Base-by-base conservation (phyloP, 371 early-diverging fungal genomes). In the Mortierella sp. region DNA sequence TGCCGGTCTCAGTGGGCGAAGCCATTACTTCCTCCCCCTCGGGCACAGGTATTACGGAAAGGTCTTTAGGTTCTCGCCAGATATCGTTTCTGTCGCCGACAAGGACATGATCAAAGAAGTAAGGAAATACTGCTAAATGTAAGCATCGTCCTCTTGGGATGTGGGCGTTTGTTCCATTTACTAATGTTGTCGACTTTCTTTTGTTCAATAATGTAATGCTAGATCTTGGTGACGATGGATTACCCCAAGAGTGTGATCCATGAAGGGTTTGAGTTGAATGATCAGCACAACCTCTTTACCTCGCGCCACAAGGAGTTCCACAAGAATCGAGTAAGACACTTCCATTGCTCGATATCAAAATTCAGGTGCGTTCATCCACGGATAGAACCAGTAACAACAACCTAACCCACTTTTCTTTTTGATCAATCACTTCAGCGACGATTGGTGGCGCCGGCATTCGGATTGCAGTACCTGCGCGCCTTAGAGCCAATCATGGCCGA, bases 401-500 rank as follows among this genome's bases (percentile, higher is more conserved):
- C 16, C 51, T 51, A 51, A 51, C 51, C 7, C 18, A 4, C 18
- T 1, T 5, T 21, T 51, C 4, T 51, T 18, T 21, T 51, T 51
- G 48, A 46, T 46, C 48, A 14, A 46, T 14, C 48, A 46, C 48
- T 12, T 46, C 71, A 83, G 80, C 48, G 83, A 63, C 77, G 83
- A 48, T 65, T 81, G 16, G 78, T 84, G 1, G 81, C 84, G 1
- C 84, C 84, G 2, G 81, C 84, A 3, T 84, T 84, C 32, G 81
- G 76, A 14, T 44, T 84, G 7, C 72, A 71, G n/a, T 84, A 81
- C 65, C 78, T 84, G 5, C 81, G 84, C 1, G 41, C 84, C 7
- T 21, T 84, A 24, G 84, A 81, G 24, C 84, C 84, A 4, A 78
- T 84, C 14, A 81, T 84, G 78, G 75, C 75, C 32, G 78, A 74